Percentiles rank a stretch among this genome's conserved stretches.
These are phyloP conservation scores for Pontederia paniculata DNA, from an alignment of 176 grass and related monocot genomes.

Conservation along the genomic window DNA sequence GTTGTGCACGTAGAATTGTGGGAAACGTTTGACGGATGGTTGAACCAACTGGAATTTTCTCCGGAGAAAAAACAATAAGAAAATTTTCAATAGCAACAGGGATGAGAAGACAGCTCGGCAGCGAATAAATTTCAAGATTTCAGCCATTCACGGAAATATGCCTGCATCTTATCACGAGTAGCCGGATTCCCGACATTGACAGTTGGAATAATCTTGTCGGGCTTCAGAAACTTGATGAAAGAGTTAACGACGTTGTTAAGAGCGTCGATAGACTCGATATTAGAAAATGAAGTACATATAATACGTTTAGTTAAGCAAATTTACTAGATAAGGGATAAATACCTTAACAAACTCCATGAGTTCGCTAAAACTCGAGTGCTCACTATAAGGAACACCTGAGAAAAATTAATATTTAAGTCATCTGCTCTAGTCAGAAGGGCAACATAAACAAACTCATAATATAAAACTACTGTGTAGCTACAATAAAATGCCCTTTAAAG, in stretches of 20 bases:
- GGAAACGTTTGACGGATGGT: background rate
- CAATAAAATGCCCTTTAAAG: no score
- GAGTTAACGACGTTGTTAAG: slow-evolving; percentile 18
- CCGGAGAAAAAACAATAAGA: background rate
- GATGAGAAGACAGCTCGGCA: background rate
- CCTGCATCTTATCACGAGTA: slow-evolving; percentile 52
- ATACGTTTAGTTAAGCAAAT: background rate
- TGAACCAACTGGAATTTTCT: no score
- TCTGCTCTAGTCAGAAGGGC: no score
- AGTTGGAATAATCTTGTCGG: slow-evolving; percentile 44
- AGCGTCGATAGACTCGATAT: slow-evolving; percentile 1
- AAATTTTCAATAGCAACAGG: background rate
- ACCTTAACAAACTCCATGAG: no score
- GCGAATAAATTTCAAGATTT: background rate
- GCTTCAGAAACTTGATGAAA: slow-evolving; percentile 35
- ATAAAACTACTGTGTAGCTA: no score
- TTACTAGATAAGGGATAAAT: no score
- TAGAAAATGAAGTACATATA: background rate
- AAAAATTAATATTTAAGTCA: no score
- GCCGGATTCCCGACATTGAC: slow-evolving; percentile 36
- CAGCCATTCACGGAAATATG: slow-evolving; percentile 42
- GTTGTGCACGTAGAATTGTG: no score
- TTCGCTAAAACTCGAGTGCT: no score
- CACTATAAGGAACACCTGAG: no score
- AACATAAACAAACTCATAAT: no score